Conservation (phyloP, 2,329 filamentous ascomycete species). For the Hymenoscyphus albidus region DNA sequence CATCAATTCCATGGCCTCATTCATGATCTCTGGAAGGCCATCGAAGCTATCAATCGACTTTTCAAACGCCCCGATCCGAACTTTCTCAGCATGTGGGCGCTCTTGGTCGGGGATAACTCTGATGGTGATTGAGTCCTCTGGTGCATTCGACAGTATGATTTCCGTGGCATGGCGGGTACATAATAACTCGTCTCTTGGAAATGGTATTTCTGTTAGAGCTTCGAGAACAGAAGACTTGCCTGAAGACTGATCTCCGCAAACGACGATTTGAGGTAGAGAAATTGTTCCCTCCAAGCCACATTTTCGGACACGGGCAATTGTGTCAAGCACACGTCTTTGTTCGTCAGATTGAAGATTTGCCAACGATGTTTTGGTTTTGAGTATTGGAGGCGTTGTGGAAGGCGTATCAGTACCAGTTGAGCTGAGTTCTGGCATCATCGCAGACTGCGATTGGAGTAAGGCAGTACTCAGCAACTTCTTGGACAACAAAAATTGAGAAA, state of each 20-base stretch:
- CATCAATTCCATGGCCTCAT: constrained; percentile 29
- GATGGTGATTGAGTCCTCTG: constrained; percentile 46
- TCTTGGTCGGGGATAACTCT: constrained; percentile 53
- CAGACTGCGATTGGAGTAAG: no score
- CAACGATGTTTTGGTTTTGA: constrained; percentile 15
- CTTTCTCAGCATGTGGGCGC: constrained; percentile 45
- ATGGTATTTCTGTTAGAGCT: constrained; percentile 58
- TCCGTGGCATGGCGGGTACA: constrained; percentile 55
- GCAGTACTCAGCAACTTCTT: no score
- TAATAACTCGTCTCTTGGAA: constrained; percentile 55
- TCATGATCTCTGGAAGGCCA: constrained; percentile 31
- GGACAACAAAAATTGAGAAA: no score
- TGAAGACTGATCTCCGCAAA: constrained; percentile 61
- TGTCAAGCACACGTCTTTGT: constrained; percentile 54
- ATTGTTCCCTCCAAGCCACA: constrained; percentile 49
- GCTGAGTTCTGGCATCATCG: no score
- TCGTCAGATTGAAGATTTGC: constrained; percentile 42
- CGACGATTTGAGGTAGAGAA: constrained; percentile 56
- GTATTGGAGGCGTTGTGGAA: background rate
- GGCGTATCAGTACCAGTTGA: no score
- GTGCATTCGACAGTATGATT: constrained; percentile 39
- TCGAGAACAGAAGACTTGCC: constrained; percentile 63
- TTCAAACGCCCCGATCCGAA: constrained; percentile 37
- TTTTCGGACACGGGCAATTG: constrained; percentile 53
- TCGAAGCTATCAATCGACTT: constrained; percentile 27